phyloP scores from a whole-genome alignment of 2,329 filamentous ascomycete genomes.

The Penicillium crustosum region DNA sequence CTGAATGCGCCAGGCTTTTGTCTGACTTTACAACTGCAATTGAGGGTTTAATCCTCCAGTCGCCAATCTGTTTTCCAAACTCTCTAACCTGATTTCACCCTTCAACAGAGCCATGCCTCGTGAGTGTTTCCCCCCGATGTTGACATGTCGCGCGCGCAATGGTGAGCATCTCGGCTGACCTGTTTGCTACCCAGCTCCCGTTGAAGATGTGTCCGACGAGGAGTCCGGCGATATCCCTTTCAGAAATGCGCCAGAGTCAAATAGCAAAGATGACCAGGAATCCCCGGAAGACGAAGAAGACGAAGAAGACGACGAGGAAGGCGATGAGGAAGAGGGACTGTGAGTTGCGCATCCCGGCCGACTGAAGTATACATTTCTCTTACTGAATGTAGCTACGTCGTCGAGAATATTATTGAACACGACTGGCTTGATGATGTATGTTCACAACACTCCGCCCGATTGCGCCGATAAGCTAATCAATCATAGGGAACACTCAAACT shows the following conservation, averaged over 20 bases:
- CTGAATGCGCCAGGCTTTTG: constrained; percentile 1
- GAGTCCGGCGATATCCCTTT: constrained; percentile 43
- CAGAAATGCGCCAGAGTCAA: constrained; percentile 30
- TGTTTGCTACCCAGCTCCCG: constrained; percentile 25
- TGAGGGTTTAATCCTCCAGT: constrained; percentile 13
- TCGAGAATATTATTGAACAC: constrained; percentile 43
- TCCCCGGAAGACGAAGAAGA: constrained; percentile 17
- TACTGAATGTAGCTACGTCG: constrained; percentile 36
- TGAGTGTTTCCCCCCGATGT: constrained; percentile 30
- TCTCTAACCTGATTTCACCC: constrained; percentile 25
- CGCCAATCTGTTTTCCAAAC: constrained; percentile 35
- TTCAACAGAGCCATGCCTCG: constrained; percentile 40
- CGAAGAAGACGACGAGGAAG: constrained; percentile 20
- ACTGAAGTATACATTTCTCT: constrained; percentile 12
- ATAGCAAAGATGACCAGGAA: constrained; percentile 16
- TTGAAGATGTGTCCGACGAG: constrained; percentile 38
- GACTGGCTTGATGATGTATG: constrained; percentile 38
- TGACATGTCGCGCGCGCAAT: constrained; percentile 10
- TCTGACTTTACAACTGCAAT: neutral
- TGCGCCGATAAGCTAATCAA: constrained; percentile 18
- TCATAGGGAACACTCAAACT: constrained; percentile 40
- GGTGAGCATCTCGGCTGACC: constrained; percentile 15
- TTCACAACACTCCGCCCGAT: neutral
- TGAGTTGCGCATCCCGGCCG: constrained; percentile 25
- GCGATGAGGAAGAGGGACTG: constrained; percentile 39